Percentiles rank a stretch among this genome's conserved stretches.
phyloP scores from a whole-genome alignment of 208 protist species.

The Trichomonas vaginalis region DNA sequence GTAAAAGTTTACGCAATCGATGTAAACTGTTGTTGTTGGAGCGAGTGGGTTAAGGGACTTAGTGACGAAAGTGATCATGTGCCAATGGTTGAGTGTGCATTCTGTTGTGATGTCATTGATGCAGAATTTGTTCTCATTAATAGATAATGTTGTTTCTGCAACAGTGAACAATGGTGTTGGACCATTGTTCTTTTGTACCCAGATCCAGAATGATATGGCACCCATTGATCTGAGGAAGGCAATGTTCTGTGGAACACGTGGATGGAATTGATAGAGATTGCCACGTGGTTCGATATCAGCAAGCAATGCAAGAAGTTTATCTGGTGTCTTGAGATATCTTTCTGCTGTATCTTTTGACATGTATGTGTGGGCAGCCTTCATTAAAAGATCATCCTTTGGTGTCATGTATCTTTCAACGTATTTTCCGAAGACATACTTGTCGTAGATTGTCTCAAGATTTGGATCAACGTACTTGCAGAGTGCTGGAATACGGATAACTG shows the following conservation, averaged over 20 bases:
- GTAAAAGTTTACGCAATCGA: not conserved
- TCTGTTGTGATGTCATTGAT: not conserved
- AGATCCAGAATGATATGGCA: not conserved
- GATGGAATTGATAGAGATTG: not conserved
- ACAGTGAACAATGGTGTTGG: not conserved
- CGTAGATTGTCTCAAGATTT: not conserved
- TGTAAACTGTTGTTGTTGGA: not conserved
- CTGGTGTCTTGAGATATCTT: not conserved
- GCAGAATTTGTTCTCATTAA: not conserved
- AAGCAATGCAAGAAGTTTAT: not conserved
- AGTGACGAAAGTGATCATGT: not conserved
- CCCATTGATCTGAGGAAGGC: not conserved
- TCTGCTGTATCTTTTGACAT: not conserved
- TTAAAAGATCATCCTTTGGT: not conserved
- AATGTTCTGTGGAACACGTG: not conserved
- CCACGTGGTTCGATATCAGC: not conserved
- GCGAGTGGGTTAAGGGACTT: not conserved
- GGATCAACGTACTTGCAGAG: not conserved
- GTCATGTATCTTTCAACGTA: not conserved
- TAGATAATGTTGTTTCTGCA: not conserved
- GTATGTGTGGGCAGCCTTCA: not conserved
- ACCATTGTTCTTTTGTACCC: not conserved
- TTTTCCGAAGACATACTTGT: not conserved
- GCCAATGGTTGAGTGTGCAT: not conserved
- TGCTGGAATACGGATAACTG: not conserved